These are phyloP conservation scores for Diaporthe ilicicola DNA, from an alignment of 2,329 filamentous ascomycete species.

Conservation along the genomic window DNA sequence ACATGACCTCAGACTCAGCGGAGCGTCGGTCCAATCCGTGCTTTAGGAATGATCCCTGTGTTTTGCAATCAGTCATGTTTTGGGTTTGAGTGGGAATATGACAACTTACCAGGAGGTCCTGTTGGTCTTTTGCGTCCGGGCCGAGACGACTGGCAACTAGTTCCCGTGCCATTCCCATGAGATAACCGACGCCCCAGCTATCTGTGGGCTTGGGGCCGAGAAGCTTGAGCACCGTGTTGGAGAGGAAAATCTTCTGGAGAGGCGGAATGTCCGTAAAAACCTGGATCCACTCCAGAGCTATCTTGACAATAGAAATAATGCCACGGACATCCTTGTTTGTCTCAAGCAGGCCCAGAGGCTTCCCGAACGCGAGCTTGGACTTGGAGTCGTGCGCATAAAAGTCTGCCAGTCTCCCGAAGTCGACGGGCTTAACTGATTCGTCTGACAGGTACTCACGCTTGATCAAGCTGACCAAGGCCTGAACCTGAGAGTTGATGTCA, in stretches of 20 bases:
- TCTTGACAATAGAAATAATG: constrained; percentile 33
- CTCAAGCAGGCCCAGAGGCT: constrained; percentile 33
- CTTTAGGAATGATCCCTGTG: constrained; percentile 26
- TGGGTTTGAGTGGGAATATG: not conserved
- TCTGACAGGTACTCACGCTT: constrained; percentile 22
- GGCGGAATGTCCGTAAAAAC: constrained; percentile 31
- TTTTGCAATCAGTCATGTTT: not conserved
- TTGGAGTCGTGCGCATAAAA: constrained; percentile 30
- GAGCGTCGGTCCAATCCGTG: constrained; percentile 27
- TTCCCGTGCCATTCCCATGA: constrained; percentile 32
- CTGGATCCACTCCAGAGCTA: constrained; percentile 28
- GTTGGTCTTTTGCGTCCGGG: constrained; percentile 26
- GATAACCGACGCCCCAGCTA: constrained; percentile 30
- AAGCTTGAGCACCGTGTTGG: constrained; percentile 26
- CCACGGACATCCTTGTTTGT: constrained; percentile 34
- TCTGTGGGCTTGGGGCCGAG: constrained; percentile 33
- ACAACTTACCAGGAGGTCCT: constrained; percentile 23
- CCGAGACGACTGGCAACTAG: constrained; percentile 11
- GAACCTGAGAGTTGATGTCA: constrained; percentile 30
- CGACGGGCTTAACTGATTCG: constrained; percentile 16
- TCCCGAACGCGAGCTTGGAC: constrained; percentile 30
- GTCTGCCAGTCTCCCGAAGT: constrained; percentile 34
- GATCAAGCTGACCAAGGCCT: constrained; percentile 30
- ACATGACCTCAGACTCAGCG: constrained; percentile 32
- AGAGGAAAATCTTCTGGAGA: constrained; percentile 33